phyloP scores from a whole-genome alignment of 2,329 filamentous ascomycete species.

The Exophiala dermatitidis region DNA sequence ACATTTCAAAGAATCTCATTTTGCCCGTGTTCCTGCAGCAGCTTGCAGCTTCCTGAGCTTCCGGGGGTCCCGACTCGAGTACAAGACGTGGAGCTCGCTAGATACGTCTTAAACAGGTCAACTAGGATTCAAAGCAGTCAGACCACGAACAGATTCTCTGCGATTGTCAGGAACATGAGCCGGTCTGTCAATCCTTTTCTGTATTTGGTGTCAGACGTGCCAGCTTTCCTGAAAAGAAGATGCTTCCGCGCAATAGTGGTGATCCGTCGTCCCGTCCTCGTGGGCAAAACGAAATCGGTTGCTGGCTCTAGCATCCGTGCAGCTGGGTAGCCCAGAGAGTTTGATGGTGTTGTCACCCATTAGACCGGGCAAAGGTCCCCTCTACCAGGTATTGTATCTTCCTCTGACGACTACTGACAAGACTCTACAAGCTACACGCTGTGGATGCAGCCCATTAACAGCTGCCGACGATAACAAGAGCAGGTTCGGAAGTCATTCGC shows the following conservation, averaged over 20 bases:
- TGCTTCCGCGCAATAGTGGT: constrained; percentile 11
- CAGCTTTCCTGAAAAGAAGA: not conserved
- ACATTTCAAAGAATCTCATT: constrained; percentile 14
- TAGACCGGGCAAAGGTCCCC: not conserved
- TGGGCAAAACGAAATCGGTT: constrained; percentile 6
- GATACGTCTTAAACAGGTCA: not conserved
- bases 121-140: not conserved
- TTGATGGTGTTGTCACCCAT: constrained; percentile 5
- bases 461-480: too few relatives aligned
- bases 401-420: too few relatives aligned
- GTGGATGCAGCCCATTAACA: too few relatives aligned
- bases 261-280: constrained; percentile 16
- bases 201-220: constrained; percentile 1
- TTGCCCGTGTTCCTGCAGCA: constrained; percentile 22
- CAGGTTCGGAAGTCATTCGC: too few relatives aligned
- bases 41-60: constrained; percentile 18
- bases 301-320: not conserved
- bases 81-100: constrained; percentile 14
- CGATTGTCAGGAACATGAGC: not conserved
- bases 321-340: constrained; percentile 3
- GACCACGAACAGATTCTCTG: not conserved
- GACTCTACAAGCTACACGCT: too few relatives aligned
- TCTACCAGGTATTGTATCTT: too few relatives aligned
- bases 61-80: constrained; percentile 3
- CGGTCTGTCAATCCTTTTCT: too few relatives aligned